Base-by-base conservation (phyloP, 1,284 basidiomycete species). In the Phylloboletellus chloephorus region DNA sequence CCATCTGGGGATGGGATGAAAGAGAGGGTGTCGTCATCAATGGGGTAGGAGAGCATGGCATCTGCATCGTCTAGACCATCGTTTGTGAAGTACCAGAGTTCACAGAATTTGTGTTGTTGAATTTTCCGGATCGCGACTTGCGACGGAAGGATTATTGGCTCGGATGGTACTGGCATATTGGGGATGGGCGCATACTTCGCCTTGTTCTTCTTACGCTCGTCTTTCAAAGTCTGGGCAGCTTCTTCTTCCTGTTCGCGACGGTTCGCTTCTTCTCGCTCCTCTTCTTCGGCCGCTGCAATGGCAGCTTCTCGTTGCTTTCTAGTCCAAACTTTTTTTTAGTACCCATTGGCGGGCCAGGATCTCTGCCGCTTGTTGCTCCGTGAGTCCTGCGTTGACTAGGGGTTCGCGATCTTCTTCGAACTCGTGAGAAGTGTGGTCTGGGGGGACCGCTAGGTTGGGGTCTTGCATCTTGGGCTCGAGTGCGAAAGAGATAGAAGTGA, bases 81-180 rank as follows among this genome's bases (percentile, higher is more conserved):
- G 6, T 39, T 32, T 11, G 37, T 24, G 16, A 23, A 39, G 23
- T 39, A 20, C 37, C 37, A 39, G 1, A 39, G 29, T 4, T 31
- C n/a, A 3, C 15, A 13, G 32, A 35, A 41, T 10, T 35, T n/a
- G 21, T 35, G 32, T 3, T 17, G n/a, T 11, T 23, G n/a, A 1
- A 41, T 3, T 20, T 31, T 30, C 4, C 29, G 4, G 2, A 41
- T 2, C 1, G 28, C 22, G 0, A 23, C 29, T 9, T 29, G 32
- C 0, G 29, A 16, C 0, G 33, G 13, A 0, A 35, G 5, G 2
- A 36, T 22, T 3, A 19, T 1, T 1, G 24, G 26, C 7, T 34
- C 28, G 0, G 2, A 12, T 0, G 33, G 21, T 4, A 31, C 29
- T 10, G 26, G 33, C 2, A 11, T 5, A 5, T 23, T 2, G 0